Evolutionary conservation across 225 moss, liverwort and hornwort species (phyloP).

Genomic region (Anthoceros angustus): DNA sequence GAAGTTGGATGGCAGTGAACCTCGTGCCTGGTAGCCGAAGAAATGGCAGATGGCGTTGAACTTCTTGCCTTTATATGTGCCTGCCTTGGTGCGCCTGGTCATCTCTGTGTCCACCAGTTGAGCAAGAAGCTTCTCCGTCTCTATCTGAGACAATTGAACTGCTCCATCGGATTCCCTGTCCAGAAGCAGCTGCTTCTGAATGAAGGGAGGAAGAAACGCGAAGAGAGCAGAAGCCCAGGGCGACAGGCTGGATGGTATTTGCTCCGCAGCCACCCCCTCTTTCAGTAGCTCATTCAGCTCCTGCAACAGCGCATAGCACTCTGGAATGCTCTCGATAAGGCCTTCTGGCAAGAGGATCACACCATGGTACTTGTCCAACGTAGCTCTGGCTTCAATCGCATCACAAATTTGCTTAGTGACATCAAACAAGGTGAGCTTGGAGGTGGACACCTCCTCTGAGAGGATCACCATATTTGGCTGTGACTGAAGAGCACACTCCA

Average conservation of each 20-base stretch:
- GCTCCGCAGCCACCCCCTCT: constrained; percentile 39
- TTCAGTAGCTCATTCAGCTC: constrained; percentile 56
- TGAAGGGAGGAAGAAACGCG: constrained; percentile 79
- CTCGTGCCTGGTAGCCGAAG: constrained; percentile 99
- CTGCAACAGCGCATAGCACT: constrained; percentile 89
- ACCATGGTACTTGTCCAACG: constrained; percentile 73
- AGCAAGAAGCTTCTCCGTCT: constrained; percentile 92
- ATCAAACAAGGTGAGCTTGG: constrained; percentile 94
- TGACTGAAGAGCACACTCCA: constrained; percentile 93
- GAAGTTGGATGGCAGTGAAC: constrained; percentile 92
- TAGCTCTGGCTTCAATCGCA: constrained; percentile 77
- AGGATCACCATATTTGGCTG: constrained; percentile 93
- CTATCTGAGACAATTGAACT: constrained; percentile 96
- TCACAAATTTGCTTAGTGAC: constrained; percentile 92
- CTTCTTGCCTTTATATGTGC: constrained; percentile 81
- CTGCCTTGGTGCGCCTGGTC: constrained; percentile 54
- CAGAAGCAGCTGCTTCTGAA: constrained; percentile 92
- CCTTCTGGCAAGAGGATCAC: constrained; percentile 94
- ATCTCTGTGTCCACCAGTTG: constrained; percentile 94
- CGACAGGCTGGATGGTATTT: constrained; percentile 57
- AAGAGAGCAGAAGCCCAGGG: constrained; percentile 95
- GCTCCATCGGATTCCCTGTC: constrained; percentile 97
- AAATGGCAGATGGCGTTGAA: constrained; percentile 98
- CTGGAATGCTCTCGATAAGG: constrained; percentile 94
- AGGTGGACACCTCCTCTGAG: constrained; percentile 80